phyloP scores from a whole-genome alignment of 495 filamentous ascomycete species.

The Neurospora sp. region DNA sequence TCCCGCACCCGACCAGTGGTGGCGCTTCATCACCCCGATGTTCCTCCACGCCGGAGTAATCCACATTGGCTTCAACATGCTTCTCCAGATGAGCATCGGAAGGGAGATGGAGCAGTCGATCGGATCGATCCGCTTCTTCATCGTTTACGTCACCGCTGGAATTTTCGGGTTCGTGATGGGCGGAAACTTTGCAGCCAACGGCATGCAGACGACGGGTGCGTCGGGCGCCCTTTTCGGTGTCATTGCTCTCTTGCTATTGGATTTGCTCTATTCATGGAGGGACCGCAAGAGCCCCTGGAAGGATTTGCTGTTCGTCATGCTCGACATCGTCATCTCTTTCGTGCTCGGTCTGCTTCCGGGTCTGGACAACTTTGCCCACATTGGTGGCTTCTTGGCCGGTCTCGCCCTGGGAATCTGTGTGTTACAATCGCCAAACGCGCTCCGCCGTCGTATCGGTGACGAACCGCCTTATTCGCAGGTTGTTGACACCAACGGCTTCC shows the following conservation, averaged over 20 bases:
- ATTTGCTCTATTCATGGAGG: conserved; percentile 85
- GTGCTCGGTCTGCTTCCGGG: conserved; percentile 86
- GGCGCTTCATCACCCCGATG: conserved; percentile 87
- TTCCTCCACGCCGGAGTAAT: conserved; percentile 90
- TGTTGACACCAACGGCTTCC: conserved; percentile 25
- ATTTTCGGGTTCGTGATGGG: conserved; percentile 97
- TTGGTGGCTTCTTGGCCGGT: conserved; percentile 92
- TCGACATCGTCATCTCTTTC: conserved; percentile 83
- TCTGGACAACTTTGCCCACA: conserved; percentile 94
- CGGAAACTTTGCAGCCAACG: conserved; percentile 77
- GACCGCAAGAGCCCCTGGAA: conserved; percentile 62
- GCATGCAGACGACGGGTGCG: conserved; percentile 73
- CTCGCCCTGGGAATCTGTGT: conserved; percentile 76
- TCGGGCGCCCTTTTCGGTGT: conserved; percentile 88
- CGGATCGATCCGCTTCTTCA: conserved; percentile 69
- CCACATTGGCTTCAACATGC: conserved; percentile 91
- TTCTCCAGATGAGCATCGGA: conserved; percentile 79
- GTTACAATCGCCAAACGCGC: conserved; percentile 72
- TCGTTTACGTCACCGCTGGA: conserved; percentile 82
- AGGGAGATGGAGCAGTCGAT: conserved; percentile 84
- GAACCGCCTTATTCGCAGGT: conserved; percentile 40
- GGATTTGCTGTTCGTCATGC: conserved; percentile 72
- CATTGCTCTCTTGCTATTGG: conserved; percentile 76
- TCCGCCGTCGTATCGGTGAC: conserved; percentile 66
- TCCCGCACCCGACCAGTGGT: conserved; percentile 85